These are phyloP conservation scores for Aspergillus pseudoterreus DNA, from an alignment of 2,329 filamentous ascomycete genomes.

Conservation along the genomic window DNA sequence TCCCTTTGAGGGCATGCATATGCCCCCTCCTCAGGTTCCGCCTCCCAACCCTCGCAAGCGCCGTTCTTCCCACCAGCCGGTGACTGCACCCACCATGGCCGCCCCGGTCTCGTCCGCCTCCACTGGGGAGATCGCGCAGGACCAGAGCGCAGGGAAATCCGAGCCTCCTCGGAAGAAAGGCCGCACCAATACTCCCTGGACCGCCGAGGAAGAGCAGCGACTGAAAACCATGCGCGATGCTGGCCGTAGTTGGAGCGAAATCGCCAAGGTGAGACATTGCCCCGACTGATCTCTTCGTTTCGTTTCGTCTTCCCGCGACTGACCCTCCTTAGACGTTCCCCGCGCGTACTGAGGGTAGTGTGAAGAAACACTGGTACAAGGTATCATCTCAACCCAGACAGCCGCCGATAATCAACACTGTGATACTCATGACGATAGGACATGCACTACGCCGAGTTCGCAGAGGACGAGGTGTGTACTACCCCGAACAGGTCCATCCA, in stretches of 20 bases:
- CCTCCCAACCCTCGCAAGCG: slow-evolving; percentile 43
- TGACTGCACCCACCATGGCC: slow-evolving; percentile 35
- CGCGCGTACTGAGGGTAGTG: slow-evolving; percentile 87
- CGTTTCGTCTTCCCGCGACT: neutral
- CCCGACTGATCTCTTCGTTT: neutral
- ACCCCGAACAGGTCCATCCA: neutral
- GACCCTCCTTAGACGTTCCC: slow-evolving; percentile 69
- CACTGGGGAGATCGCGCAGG: slow-evolving; percentile 28
- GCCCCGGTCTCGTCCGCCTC: slow-evolving; percentile 26
- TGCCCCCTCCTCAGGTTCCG: slow-evolving; percentile 33
- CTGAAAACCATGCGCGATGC: slow-evolving; percentile 92
- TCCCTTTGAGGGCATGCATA: slow-evolving; percentile 38
- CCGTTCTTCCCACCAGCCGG: slow-evolving; percentile 37
- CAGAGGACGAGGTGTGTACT: slow-evolving; percentile 83
- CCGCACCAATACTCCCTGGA: slow-evolving; percentile 98
- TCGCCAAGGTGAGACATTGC: slow-evolving; percentile 71
- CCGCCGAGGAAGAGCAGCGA: slow-evolving; percentile 84
- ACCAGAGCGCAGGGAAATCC: slow-evolving; percentile 18
- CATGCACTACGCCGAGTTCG: slow-evolving; percentile 99
- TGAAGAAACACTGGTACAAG: slow-evolving; percentile 99
- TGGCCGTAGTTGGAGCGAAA: slow-evolving; percentile 94
- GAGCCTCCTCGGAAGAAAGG: slow-evolving; percentile 69
- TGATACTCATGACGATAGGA: slow-evolving; percentile 55
- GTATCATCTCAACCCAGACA: slow-evolving; percentile 43
- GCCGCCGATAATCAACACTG: neutral